Conservation (phyloP, 1,139 yeast genomes). For the Suhomyces ambrosiae region DNA sequence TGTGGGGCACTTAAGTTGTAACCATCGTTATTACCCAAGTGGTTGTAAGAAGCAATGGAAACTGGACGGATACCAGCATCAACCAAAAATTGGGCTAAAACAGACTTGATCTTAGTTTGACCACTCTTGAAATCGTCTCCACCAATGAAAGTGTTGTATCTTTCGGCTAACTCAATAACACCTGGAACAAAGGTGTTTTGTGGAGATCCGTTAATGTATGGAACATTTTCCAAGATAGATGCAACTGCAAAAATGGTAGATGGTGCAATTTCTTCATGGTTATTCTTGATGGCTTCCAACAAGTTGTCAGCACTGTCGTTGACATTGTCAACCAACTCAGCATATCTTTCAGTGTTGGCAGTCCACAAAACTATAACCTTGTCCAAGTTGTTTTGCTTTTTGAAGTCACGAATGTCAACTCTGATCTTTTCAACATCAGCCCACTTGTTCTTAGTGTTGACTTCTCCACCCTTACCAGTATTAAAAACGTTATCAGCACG, state of each 20-base stretch:
- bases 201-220: conserved; percentile 95
- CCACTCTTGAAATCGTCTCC: conserved; percentile 98
- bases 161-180: conserved; percentile 84
- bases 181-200: conserved; percentile 98
- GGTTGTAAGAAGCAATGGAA: conserved; percentile 94
- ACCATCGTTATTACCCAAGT: conserved; percentile 96
- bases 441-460: conserved; percentile 73
- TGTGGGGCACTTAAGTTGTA: conserved; percentile 86
- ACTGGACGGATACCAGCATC: conserved; percentile 97
- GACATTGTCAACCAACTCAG: conserved; percentile 75
- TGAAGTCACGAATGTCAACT: conserved; percentile 79
- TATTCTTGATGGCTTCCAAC: conserved; percentile 69
- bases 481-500: conserved; percentile 89
- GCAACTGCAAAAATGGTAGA: conserved; percentile 94
- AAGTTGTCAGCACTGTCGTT: conserved; percentile 88
- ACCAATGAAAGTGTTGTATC: conserved; percentile 76
- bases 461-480: conserved; percentile 52
- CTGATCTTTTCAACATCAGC: conserved; percentile 86
- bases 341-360: conserved; percentile 94
- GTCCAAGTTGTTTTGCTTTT: conserved; percentile 71
- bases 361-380: conserved; percentile 94
- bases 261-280: conserved; percentile 86
- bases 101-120: conserved; percentile 93
- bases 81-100: conserved; percentile 90
- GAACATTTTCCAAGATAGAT: conserved; percentile 79